Evolutionary conservation across 2,329 filamentous ascomycete species (phyloP).

Genomic region (Penicillium oxalicum): DNA sequence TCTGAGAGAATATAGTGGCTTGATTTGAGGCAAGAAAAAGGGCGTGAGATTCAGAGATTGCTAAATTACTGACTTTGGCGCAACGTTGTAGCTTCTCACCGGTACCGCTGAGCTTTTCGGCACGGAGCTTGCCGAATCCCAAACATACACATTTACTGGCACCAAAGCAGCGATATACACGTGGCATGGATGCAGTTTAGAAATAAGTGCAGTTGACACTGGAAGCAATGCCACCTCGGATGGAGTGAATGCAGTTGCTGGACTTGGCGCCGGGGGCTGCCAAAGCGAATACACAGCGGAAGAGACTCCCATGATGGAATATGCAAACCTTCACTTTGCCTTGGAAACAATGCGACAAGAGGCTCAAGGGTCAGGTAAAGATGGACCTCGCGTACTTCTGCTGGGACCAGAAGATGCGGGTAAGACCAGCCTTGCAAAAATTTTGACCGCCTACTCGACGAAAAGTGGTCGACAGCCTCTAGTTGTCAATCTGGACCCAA

Average conservation of each 20-base stretch:
- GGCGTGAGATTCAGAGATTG: not conserved
- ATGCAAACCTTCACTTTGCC: slow-evolving; percentile 82
- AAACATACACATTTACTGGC: slow-evolving; percentile 73
- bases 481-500: slow-evolving; percentile 77
- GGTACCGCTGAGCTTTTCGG: slow-evolving; percentile 93
- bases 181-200: slow-evolving; percentile 82
- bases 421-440: slow-evolving; percentile 75
- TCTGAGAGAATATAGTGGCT: not conserved
- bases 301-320: slow-evolving; percentile 73
- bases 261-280: slow-evolving; percentile 52
- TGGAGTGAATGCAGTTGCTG: slow-evolving; percentile 25
- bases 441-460: slow-evolving; percentile 72
- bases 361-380: slow-evolving; percentile 45
- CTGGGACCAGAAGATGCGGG: slow-evolving; percentile 72
- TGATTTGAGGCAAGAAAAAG: too few species aligned
- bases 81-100: slow-evolving; percentile 53
- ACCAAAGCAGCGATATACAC: slow-evolving; percentile 84
- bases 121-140: slow-evolving; percentile 78
- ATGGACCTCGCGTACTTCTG: slow-evolving; percentile 77
- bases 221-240: slow-evolving; percentile 29
- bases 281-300: slow-evolving; percentile 64
- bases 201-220: slow-evolving; percentile 60
- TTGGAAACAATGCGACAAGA: slow-evolving; percentile 66
- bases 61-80: slow-evolving; percentile 5
- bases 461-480: slow-evolving; percentile 68